Percentiles rank a stretch among this genome's conserved stretches.
Evolutionary conservation across 768 basidiomycete species (phyloP).

Genomic region (Phaeotremella skinneri): DNA sequence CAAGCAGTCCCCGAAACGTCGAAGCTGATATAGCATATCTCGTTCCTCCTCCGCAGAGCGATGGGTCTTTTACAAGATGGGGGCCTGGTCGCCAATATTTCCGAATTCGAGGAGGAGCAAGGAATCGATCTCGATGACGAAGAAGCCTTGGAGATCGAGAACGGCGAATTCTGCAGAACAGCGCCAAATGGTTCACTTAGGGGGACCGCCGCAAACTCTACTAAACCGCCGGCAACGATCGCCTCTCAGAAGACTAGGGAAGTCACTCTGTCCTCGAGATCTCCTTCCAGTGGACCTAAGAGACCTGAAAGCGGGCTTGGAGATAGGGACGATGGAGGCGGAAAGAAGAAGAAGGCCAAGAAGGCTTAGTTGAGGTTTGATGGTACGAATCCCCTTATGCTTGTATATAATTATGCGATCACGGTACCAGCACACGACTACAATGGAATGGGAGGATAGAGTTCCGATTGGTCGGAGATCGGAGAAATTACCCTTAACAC

Average conservation of each 20-base stretch:
- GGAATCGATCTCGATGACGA: conserved; percentile 74
- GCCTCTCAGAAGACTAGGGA: conserved; percentile 5
- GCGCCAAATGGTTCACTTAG: not conserved
- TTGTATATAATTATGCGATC: not conserved
- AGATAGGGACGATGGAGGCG: conserved; percentile 8
- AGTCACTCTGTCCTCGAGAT: not conserved
- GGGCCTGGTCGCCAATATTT: conserved; percentile 65
- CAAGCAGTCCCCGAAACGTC: too few relatives aligned
- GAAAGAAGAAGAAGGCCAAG: conserved; percentile 37
- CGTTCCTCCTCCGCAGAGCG: conserved; percentile 67
- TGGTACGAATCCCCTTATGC: too few relatives aligned
- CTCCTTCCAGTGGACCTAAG: conserved; percentile 7
- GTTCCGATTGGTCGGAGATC: too few relatives aligned
- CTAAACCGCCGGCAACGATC: not conserved
- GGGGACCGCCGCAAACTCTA: not conserved
- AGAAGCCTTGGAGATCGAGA: conserved; percentile 69
- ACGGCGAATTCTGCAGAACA: conserved; percentile 59
- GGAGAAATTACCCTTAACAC: too few relatives aligned
- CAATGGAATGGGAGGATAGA: too few relatives aligned
- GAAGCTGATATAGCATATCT: too few relatives aligned
- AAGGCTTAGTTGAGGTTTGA: conserved; percentile 9
- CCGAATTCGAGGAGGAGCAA: conserved; percentile 69
- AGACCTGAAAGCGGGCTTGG: conserved; percentile 1
- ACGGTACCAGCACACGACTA: too few relatives aligned
- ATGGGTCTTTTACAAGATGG: conserved; percentile 71